phyloP scores from a whole-genome alignment of 768 basidiomycete species.

The Rhizopogon salebrosus region DNA sequence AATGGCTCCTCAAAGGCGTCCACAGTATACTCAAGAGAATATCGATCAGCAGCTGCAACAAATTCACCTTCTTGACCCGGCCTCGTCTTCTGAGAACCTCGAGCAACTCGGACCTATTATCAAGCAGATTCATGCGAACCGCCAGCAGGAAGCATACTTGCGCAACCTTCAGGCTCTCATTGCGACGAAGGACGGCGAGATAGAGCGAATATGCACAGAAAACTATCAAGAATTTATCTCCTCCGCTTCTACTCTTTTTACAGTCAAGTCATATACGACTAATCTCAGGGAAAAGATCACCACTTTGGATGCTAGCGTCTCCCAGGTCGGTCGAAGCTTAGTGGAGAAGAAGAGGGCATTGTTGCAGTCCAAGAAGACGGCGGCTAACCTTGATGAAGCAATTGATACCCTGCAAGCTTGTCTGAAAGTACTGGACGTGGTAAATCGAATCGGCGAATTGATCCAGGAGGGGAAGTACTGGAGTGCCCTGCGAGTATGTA shows the following conservation, averaged over 20 bases:
- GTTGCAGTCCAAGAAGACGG: slow-evolving; percentile 88
- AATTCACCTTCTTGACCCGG: slow-evolving; percentile 83
- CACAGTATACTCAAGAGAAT: slow-evolving; percentile 72
- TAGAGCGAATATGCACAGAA: slow-evolving; percentile 91
- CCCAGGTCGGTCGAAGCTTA: slow-evolving; percentile 79
- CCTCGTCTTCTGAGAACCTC: slow-evolving; percentile 88
- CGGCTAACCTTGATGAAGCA: slow-evolving; percentile 91
- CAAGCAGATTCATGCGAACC: slow-evolving; percentile 84
- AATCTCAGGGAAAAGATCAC: slow-evolving; percentile 89
- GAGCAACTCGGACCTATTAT: slow-evolving; percentile 95
- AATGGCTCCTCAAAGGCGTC: slow-evolving; percentile 77
- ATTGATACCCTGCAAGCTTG: slow-evolving; percentile 95
- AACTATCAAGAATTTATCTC: slow-evolving; percentile 98
- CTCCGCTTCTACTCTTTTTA: slow-evolving; percentile 93
- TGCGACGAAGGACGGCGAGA: slow-evolving; percentile 92
- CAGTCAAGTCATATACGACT: slow-evolving; percentile 93
- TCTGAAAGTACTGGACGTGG: slow-evolving; percentile 86
- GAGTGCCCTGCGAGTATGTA: slow-evolving; percentile 89
- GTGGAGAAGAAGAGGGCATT: slow-evolving; percentile 92
- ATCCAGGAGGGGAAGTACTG: slow-evolving; percentile 92
- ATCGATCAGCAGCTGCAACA: slow-evolving; percentile 90
- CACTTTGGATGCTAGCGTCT: slow-evolving; percentile 83
- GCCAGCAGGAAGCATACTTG: slow-evolving; percentile 87
- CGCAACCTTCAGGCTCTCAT: slow-evolving; percentile 83
- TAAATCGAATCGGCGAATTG: slow-evolving; percentile 89